Evolutionary conservation across 208 protist genomes (phyloP).

Genomic region (Crithidia mellificae): DNA sequence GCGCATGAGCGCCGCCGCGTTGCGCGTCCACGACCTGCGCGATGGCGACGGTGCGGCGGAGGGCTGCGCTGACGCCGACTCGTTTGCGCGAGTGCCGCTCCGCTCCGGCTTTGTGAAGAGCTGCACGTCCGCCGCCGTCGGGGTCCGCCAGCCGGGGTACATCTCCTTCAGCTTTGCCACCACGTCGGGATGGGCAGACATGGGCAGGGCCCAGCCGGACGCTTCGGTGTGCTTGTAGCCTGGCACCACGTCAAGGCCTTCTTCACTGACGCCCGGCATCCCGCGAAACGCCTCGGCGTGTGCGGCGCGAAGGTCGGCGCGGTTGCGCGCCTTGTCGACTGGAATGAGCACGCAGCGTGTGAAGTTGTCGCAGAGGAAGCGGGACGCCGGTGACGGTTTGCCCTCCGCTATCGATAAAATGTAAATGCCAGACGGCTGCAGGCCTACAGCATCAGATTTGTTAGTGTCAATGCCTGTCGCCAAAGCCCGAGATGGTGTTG

Average conservation of each 20-base stretch:
- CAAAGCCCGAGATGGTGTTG: background rate
- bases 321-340: constrained; percentile 34
- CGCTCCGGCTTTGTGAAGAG: constrained; percentile 33
- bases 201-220: constrained; percentile 47
- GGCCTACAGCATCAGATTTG: background rate
- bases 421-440: background rate
- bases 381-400: constrained; percentile 42
- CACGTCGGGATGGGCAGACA: constrained; percentile 32
- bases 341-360: constrained; percentile 43
- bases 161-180: constrained; percentile 29
- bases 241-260: constrained; percentile 43
- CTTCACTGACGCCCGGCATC: background rate
- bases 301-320: constrained; percentile 22
- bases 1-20: constrained; percentile 29
- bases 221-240: constrained; percentile 42
- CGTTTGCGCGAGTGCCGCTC: background rate
- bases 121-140: constrained; percentile 33
- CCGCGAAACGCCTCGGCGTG: constrained; percentile 13
- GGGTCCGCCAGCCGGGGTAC: constrained; percentile 33
- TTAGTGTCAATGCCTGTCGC: background rate
- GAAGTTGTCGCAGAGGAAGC: constrained; percentile 47
- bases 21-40: constrained; percentile 3
- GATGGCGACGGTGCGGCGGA: background rate
- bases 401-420: background rate
- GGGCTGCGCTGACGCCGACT: background rate